Evolutionary conservation across 2,329 filamentous ascomycete genomes (phyloP).

Genomic region (Xylaria sp.): DNA sequence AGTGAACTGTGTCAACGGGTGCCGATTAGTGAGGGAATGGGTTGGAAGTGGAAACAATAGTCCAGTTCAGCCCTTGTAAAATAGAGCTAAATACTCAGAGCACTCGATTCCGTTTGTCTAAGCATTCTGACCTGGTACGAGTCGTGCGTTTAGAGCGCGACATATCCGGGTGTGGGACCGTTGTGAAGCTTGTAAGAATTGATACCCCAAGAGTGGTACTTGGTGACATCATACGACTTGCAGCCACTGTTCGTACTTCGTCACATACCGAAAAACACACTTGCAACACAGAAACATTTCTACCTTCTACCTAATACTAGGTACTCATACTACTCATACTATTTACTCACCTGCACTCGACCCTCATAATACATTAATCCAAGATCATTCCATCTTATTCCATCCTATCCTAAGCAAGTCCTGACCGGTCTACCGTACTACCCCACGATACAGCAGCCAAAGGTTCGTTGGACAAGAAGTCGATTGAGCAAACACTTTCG

Average conservation of each 20-base stretch:
- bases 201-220: conserved; percentile 6
- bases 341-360: background rate
- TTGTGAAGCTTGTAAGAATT: conserved; percentile 1
- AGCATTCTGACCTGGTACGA: conserved; percentile 4
- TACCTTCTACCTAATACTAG: background rate
- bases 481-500: no score
- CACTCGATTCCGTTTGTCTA: conserved; percentile 64
- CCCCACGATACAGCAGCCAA: no score
- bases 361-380: background rate
- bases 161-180: background rate
- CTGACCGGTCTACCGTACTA: no score
- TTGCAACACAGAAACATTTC: background rate
- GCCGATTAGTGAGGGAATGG: conserved; percentile 51
- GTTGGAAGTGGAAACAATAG: conserved; percentile 47
- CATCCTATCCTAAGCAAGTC: no score
- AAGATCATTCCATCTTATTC: background rate
- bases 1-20: conserved; percentile 49
- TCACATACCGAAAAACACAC: conserved; percentile 6
- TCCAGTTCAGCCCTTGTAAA: conserved; percentile 62
- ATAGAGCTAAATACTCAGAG: conserved; percentile 65
- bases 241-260: conserved; percentile 13
- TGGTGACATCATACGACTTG: conserved; percentile 25
- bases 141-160: background rate
- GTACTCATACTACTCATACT: background rate
- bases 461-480: no score